Conservation (phyloP, 768 basidiomycete genomes). For the Hypholoma fasciculare region DNA sequence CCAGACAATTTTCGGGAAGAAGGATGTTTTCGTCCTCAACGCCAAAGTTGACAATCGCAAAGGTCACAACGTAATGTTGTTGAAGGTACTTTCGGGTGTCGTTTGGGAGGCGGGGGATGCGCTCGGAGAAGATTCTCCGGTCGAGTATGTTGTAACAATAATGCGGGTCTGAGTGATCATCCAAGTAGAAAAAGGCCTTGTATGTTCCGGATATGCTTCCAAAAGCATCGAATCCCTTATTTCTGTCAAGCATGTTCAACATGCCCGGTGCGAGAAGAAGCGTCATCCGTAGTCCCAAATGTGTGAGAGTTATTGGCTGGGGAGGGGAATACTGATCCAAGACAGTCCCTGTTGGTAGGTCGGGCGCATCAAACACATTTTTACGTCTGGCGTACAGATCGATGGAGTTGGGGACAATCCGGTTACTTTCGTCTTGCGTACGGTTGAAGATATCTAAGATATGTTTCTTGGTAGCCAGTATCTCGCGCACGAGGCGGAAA, state of each 20-base stretch:
- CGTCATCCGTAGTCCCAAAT: neutral
- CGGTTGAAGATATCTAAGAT: slow-evolving; percentile 1
- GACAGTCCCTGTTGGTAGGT: neutral
- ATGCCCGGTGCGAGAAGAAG: neutral
- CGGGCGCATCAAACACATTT: neutral
- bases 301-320: neutral
- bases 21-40: neutral
- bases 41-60: neutral
- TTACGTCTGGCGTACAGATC: neutral
- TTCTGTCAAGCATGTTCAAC: neutral
- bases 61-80: neutral
- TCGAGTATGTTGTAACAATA: neutral
- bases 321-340: neutral
- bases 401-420: neutral
- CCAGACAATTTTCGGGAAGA: neutral
- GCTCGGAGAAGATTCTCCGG: neutral
- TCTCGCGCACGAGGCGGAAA: neutral
- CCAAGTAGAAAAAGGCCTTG: neutral
- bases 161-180: neutral
- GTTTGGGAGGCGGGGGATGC: neutral
- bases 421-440: neutral
- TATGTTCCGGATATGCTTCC: neutral
- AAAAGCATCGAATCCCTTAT: neutral
- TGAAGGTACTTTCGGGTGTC: neutral
- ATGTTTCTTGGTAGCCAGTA: neutral